Evolutionary conservation across 768 basidiomycete genomes (phyloP).

Genomic region (Cubamyces lactineus): DNA sequence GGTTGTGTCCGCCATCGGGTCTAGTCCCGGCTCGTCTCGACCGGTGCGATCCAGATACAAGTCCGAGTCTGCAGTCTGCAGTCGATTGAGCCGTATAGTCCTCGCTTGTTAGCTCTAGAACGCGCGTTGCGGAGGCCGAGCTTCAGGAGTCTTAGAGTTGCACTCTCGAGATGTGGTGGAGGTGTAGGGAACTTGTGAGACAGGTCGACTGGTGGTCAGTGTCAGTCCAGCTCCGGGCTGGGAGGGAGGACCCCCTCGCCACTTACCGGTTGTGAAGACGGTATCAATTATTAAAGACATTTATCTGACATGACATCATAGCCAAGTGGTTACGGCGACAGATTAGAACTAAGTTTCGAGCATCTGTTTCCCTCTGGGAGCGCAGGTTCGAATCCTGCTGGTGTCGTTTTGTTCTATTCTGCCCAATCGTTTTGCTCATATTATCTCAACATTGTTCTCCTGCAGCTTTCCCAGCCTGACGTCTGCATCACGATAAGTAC

Average conservation of each 20-base stretch:
- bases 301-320: slow-evolving; percentile 41
- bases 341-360: slow-evolving; percentile 48
- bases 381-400: slow-evolving; percentile 48
- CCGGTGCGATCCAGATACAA: slow-evolving; percentile 9
- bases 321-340: slow-evolving; percentile 77
- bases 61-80: too few relatives aligned
- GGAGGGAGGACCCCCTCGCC: too few relatives aligned
- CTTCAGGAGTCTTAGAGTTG: neutral
- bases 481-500: too few relatives aligned
- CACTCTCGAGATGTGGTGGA: slow-evolving; percentile 21
- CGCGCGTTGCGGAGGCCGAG: too few relatives aligned
- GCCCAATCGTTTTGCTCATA: too few relatives aligned
- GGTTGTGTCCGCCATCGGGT: slow-evolving; percentile 7
- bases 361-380: slow-evolving; percentile 37
- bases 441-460: too few relatives aligned
- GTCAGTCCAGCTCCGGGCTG: too few relatives aligned
- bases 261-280: too few relatives aligned
- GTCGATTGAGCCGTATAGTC: neutral
- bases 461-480: too few relatives aligned
- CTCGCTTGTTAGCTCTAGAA: neutral
- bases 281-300: too few relatives aligned
- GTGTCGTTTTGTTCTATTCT: slow-evolving; percentile 35
- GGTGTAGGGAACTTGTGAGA: too few relatives aligned
- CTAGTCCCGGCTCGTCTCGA: slow-evolving; percentile 19
- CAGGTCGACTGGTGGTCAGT: too few relatives aligned